Percentiles rank a stretch among this genome's conserved stretches.
phyloP scores from a whole-genome alignment of 1,139 yeast species.

The Zhuliangozyma blackwelliae region DNA sequence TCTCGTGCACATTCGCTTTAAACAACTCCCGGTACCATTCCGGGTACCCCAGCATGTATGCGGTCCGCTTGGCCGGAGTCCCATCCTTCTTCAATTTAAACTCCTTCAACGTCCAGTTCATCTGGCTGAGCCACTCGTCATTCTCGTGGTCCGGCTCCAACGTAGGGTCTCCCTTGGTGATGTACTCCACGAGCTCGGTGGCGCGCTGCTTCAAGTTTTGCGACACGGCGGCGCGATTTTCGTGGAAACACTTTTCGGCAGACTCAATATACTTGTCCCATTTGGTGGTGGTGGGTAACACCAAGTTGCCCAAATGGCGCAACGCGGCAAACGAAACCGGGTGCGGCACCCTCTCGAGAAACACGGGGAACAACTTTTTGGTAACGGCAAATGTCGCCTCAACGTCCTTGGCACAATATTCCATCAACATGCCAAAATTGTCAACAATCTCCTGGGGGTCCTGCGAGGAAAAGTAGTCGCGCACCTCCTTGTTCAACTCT shows the following conservation, averaged over 20 bases:
- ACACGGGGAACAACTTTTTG: slow-evolving; percentile 64
- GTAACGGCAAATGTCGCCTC: slow-evolving; percentile 69
- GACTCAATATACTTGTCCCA: slow-evolving; percentile 73
- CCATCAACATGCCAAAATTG: slow-evolving; percentile 58
- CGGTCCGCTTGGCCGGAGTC: slow-evolving; percentile 69
- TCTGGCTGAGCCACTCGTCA: slow-evolving; percentile 89
- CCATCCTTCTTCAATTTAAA: slow-evolving; percentile 66
- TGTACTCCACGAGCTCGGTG: slow-evolving; percentile 46
- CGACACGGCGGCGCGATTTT: slow-evolving; percentile 54
- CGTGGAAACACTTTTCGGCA: slow-evolving; percentile 66
- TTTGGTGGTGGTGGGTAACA: slow-evolving; percentile 69
- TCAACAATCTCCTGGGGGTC: slow-evolving; percentile 54
- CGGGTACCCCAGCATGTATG: slow-evolving; percentile 84
- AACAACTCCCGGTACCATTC: slow-evolving; percentile 85
- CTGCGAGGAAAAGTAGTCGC: slow-evolving; percentile 60
- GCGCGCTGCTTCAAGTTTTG: slow-evolving; percentile 58
- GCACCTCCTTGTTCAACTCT: slow-evolving; percentile 57
- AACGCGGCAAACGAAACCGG: slow-evolving; percentile 94
- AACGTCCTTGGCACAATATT: slow-evolving; percentile 86
- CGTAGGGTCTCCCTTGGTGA: slow-evolving; percentile 20
- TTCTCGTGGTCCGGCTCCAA: slow-evolving; percentile 26
- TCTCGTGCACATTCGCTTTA: slow-evolving; percentile 34
- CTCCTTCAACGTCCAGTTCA: slow-evolving; percentile 78
- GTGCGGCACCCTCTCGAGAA: slow-evolving; percentile 71
- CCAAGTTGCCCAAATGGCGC: slow-evolving; percentile 67